phyloP scores from a whole-genome alignment of 352 stramenopile genomes.

The Pythium vanterpoolii region DNA sequence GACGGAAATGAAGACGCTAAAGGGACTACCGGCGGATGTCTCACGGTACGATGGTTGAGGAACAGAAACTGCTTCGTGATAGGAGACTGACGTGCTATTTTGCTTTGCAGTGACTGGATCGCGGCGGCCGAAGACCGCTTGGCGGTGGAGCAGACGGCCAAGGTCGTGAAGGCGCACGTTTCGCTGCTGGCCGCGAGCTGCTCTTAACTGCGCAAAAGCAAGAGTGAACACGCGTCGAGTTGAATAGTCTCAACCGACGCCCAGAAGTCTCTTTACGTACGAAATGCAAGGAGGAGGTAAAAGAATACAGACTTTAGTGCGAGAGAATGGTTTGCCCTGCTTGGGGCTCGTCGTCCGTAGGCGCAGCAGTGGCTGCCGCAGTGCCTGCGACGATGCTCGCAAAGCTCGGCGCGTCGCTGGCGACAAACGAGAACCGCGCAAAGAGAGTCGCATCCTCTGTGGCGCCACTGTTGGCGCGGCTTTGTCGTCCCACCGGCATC shows the following conservation, averaged over 20 bases:
- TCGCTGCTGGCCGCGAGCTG: slow-evolving; percentile 77
- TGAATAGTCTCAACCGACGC: neutral
- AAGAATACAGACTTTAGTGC: slow-evolving; percentile 8
- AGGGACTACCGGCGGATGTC: slow-evolving; percentile 60
- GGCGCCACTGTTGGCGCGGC: slow-evolving; percentile 33
- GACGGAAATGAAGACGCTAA: slow-evolving; percentile 62
- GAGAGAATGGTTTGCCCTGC: neutral
- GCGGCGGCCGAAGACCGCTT: slow-evolving; percentile 66
- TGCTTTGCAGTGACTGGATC: slow-evolving; percentile 58
- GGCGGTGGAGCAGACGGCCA: slow-evolving; percentile 77
- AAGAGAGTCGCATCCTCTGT: slow-evolving; percentile 54
- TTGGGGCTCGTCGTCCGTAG: neutral
- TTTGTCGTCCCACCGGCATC: slow-evolving; percentile 51
- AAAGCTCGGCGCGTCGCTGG: slow-evolving; percentile 54
- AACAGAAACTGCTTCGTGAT: neutral
- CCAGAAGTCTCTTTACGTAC: slow-evolving; percentile 10
- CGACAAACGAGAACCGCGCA: slow-evolving; percentile 71
- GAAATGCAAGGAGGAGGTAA: slow-evolving; percentile 9
- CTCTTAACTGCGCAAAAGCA: slow-evolving; percentile 42
- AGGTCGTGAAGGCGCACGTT: slow-evolving; percentile 82
- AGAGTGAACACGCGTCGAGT: slow-evolving; percentile 10
- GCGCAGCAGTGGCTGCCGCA: neutral
- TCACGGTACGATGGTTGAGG: slow-evolving; percentile 32
- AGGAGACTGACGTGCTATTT: neutral
- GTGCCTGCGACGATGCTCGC: slow-evolving; percentile 37